Percentiles rank a stretch among this genome's conserved stretches.
Conservation (phyloP, 164 flowering plant species). For the Stephania yunnanensis region DNA sequence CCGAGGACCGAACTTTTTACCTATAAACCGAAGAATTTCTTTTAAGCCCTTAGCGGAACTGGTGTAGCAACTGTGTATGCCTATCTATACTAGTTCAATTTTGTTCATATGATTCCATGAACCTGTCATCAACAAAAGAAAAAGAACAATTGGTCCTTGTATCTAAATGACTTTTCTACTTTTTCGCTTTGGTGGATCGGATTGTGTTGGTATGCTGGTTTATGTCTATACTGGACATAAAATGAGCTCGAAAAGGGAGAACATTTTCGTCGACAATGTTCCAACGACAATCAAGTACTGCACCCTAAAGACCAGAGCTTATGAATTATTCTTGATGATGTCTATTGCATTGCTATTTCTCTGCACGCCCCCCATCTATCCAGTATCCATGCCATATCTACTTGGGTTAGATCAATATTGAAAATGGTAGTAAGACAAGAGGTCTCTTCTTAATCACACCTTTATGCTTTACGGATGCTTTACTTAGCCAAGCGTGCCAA, state of each 20-base stretch:
- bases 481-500: constrained; percentile 32
- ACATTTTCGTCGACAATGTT: not conserved
- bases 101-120: not conserved
- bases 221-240: not conserved
- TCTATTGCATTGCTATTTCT: no score
- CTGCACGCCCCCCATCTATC: no score
- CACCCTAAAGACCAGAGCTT: not conserved
- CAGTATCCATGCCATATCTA: no score
- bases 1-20: no score
- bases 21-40: not conserved
- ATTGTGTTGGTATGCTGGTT: not conserved
- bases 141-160: not conserved
- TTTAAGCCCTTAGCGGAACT: not conserved
- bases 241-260: not conserved
- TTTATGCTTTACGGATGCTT: constrained; percentile 18
- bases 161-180: constrained; percentile 1
- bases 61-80: not conserved
- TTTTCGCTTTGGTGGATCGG: not conserved
- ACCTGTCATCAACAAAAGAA: not conserved
- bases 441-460: not conserved
- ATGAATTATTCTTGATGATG: not conserved
- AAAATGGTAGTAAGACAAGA: not conserved
- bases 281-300: not conserved
- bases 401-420: not conserved
- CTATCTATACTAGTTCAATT: not conserved